Percentiles rank a stretch among this genome's conserved stretches.
These are phyloP conservation scores for Aspergillus affinis DNA, from an alignment of 495 filamentous ascomycete species.

Conservation along the genomic window DNA sequence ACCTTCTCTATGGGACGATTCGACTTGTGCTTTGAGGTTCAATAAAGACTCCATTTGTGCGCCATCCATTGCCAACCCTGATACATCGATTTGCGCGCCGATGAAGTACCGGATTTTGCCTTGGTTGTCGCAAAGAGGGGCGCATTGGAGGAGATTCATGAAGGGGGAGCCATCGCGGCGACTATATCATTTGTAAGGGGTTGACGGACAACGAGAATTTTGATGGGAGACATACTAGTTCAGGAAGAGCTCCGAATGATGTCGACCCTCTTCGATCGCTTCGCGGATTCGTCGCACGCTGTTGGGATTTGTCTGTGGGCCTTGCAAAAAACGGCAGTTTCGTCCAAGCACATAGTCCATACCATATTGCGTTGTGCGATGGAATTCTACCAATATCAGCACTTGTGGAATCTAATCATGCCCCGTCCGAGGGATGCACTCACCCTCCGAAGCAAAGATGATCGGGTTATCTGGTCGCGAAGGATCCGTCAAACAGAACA, in stretches of 20 bases:
- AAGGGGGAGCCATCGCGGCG: slow-evolving; percentile 63
- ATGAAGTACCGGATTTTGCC: slow-evolving; percentile 63
- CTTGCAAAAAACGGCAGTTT: slow-evolving; percentile 63
- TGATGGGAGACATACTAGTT: slow-evolving; percentile 53
- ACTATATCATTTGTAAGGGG: slow-evolving; percentile 22
- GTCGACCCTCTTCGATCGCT: slow-evolving; percentile 54
- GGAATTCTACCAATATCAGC: slow-evolving; percentile 46
- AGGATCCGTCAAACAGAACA: slow-evolving; percentile 76
- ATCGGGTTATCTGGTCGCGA: slow-evolving; percentile 72
- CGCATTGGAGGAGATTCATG: slow-evolving; percentile 63
- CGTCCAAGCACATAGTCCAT: slow-evolving; percentile 57
- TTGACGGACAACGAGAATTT: neutral
- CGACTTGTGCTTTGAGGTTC: slow-evolving; percentile 35
- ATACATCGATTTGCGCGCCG: slow-evolving; percentile 61
- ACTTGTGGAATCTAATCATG: neutral
- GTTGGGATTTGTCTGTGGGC: slow-evolving; percentile 51
- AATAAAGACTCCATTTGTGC: slow-evolving; percentile 58
- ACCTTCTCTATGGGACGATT: neutral
- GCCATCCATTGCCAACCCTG: slow-evolving; percentile 55
- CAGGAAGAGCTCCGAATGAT: slow-evolving; percentile 65
- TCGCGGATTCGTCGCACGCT: slow-evolving; percentile 55
- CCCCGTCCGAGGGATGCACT: slow-evolving; percentile 12
- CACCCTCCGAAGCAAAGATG: slow-evolving; percentile 76
- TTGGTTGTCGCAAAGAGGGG: slow-evolving; percentile 61
- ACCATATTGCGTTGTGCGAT: slow-evolving; percentile 61